phyloP scores from a whole-genome alignment of 306 rosid genomes.

The Dalbergia oliveri region DNA sequence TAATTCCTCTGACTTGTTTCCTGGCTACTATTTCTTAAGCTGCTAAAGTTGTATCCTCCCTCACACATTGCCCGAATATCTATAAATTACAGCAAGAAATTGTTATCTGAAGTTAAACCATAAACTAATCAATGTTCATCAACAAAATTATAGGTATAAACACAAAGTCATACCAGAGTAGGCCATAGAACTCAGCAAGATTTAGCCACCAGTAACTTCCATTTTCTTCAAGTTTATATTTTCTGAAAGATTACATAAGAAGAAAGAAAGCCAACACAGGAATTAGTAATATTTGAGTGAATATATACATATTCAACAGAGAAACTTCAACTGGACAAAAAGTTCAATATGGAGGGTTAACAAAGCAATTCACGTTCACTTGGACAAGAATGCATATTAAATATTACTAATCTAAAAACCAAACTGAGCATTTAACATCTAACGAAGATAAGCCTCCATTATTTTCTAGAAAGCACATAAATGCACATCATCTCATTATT shows the following conservation, averaged over 20 bases:
- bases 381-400: conserved; percentile 4
- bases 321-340: background rate
- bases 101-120: background rate
- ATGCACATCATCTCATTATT: background rate
- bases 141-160: conserved; percentile 22
- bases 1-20: conserved; percentile 43
- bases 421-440: conserved; percentile 3
- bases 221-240: conserved; percentile 46
- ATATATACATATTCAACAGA: conserved; percentile 4
- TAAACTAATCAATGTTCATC: conserved; percentile 17
- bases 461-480: conserved; percentile 16
- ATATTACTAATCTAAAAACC: background rate
- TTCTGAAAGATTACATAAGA: conserved; percentile 39
- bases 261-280: conserved; percentile 8
- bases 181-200: conserved; percentile 56
- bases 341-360: conserved; percentile 9
- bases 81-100: conserved; percentile 41
- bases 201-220: conserved; percentile 73
- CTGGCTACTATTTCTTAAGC: conserved; percentile 52
- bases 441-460: background rate
- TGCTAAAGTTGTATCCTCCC: conserved; percentile 48
- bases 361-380: background rate
- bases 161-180: conserved; percentile 54
- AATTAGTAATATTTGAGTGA: background rate
- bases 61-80: conserved; percentile 72